Evolutionary conservation across 2,329 filamentous ascomycete genomes (phyloP), one percentile per base, ranked within the genome.

Genomic region (Fusarium aywerte): DNA sequence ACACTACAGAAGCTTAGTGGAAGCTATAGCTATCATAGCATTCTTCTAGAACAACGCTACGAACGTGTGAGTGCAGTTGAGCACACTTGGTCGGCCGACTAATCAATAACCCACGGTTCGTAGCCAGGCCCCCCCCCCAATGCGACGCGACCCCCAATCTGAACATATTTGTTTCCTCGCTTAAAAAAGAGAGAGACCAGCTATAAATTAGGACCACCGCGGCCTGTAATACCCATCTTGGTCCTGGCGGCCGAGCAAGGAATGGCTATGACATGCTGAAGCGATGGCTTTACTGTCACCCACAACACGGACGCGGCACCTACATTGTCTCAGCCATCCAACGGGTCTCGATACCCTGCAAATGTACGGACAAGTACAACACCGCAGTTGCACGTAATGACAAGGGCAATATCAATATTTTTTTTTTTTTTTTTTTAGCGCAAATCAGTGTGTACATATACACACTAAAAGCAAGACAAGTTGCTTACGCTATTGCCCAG

Each of bases 261-360:
- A 12, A 48, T 51, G 62, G 44, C 33, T 62, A 65, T 67, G 62
- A 59, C 58, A 70, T 70, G 56, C 65, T 71, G 56, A 65, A 58
- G 61, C 58, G 42, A 65, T 48, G 40, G 49, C 31, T 66, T n/a
- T 45, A 53, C 57, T 48, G 59, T 65, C 63, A 72, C 63, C 59
- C 58, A 67, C 66, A 62, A 70, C 68, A 58, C 70, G 70, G 70
- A 73, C 56, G 39, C 57, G 70, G 70, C 61, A 67, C 66, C 70
- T 59, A 40, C 55, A 58, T 52, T 58, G 66, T 66, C 60, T 73
- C 70, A 67, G 56, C 35, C 43, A 29, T 38, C 32, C 25, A 27
- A 43, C 12, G 16, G 23, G 25, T 40, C 7, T 43, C 4, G 25
- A 8, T 43, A 8, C 32, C 32, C 16, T 35, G 16, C 15, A 35